Percentiles rank a stretch among this genome's conserved stretches.
Evolutionary conservation across 371 early-diverging fungal species (phyloP).

Genomic region (Zopfochytrium polystomum): DNA sequence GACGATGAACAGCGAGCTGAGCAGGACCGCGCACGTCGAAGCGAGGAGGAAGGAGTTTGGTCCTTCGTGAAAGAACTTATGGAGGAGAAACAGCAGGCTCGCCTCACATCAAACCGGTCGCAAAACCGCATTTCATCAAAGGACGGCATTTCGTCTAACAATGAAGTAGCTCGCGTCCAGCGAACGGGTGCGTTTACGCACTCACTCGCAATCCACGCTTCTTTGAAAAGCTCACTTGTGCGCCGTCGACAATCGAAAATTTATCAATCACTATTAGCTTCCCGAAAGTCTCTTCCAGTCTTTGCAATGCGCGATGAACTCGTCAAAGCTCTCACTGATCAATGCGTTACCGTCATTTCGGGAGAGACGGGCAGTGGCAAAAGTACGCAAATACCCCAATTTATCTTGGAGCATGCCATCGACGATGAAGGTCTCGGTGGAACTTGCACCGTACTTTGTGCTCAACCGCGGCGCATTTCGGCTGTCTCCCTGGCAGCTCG

Average conservation of each 20-base stretch:
- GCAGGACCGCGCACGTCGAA: background rate
- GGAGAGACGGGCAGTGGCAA: constrained; percentile 61
- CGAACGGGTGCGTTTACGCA: too few relatives aligned
- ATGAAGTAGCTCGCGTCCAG: background rate
- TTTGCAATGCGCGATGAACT: constrained; percentile 57
- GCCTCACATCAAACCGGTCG: too few relatives aligned
- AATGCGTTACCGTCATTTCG: constrained; percentile 40
- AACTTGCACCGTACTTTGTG: constrained; percentile 27
- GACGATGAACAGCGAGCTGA: constrained; percentile 16
- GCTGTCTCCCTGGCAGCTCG: constrained; percentile 56
- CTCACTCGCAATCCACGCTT: background rate
- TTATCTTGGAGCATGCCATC: constrained; percentile 43
- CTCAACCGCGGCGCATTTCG: constrained; percentile 59
- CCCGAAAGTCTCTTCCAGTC: constrained; percentile 53
- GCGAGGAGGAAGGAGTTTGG: constrained; percentile 4
- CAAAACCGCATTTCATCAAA: background rate
- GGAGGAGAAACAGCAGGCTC: background rate
- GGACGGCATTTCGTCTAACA: background rate
- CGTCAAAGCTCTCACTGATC: constrained; percentile 43
- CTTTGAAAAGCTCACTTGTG: background rate
- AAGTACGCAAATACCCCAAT: constrained; percentile 50
- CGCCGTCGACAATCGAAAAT: constrained; percentile 3
- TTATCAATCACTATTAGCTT: constrained; percentile 16
- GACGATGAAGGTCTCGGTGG: constrained; percentile 1
- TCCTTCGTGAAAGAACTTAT: background rate